phyloP scores from a whole-genome alignment of 208 protist genomes.

The Crithidia expoeki region DNA sequence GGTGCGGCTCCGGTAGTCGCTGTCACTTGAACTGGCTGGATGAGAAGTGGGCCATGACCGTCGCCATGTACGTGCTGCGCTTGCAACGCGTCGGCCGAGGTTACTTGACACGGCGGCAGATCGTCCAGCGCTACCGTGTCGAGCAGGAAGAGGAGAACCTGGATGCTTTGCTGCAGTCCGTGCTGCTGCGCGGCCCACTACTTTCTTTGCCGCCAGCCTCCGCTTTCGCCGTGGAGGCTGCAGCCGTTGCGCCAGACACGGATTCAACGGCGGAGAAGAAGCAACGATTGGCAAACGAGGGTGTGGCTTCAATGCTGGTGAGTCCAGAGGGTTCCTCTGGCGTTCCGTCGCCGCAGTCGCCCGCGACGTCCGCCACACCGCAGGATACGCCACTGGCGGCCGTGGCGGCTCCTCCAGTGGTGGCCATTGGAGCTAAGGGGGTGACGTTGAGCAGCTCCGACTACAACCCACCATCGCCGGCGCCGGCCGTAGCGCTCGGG shows the following conservation, averaged over 20 bases:
- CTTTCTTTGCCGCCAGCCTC: not conserved
- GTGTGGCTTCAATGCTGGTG: not conserved
- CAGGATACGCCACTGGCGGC: not conserved
- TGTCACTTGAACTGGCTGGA: slow-evolving; percentile 5
- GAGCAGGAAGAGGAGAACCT: slow-evolving; percentile 28
- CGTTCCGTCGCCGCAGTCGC: not conserved
- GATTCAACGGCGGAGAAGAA: not conserved
- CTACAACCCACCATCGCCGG: not conserved
- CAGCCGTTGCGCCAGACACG: not conserved
- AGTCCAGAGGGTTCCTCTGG: not conserved
- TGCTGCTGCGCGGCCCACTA: slow-evolving; percentile 7
- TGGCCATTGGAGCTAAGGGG: not conserved
- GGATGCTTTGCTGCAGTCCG: slow-evolving; percentile 24
- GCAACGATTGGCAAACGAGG: not conserved
- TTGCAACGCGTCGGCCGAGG: slow-evolving; percentile 39
- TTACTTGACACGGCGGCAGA: slow-evolving; percentile 24
- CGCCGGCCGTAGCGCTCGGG: not conserved
- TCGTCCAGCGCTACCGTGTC: slow-evolving; percentile 13
- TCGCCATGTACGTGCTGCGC: not conserved
- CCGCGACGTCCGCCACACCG: not conserved
- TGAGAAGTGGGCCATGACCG: slow-evolving; percentile 4
- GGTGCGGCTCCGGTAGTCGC: not conserved
- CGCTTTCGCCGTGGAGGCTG: not conserved
- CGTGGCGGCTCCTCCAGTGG: not conserved
- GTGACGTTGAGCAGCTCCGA: not conserved